These are phyloP conservation scores for Histomonas meleagridis DNA, from an alignment of 208 protist species.

Conservation along the genomic window DNA sequence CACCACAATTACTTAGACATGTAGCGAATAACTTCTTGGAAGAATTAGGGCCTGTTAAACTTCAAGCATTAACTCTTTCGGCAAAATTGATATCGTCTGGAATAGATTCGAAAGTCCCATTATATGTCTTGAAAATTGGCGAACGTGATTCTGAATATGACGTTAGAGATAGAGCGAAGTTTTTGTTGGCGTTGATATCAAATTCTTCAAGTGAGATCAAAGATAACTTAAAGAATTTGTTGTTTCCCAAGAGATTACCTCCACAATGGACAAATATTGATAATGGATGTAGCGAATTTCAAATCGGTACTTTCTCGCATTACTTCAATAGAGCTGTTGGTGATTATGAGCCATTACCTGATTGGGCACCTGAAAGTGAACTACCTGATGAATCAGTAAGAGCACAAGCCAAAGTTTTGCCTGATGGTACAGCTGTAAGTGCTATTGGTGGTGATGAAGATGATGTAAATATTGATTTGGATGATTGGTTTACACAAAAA, in stretches of 20 bases:
- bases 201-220: neutral
- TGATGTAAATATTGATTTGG: no score
- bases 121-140: constrained; percentile 10
- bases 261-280: neutral
- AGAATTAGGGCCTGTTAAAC: neutral
- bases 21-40: neutral
- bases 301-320: neutral
- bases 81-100: neutral
- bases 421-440: neutral
- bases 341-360: neutral
- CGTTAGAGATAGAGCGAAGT: neutral
- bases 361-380: constrained; percentile 18
- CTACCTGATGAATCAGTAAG: neutral
- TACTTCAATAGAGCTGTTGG: neutral
- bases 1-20: neutral
- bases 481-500: no score
- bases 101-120: neutral
- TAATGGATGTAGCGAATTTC: neutral
- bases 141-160: neutral
- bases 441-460: neutral
- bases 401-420: neutral
- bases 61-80: neutral
- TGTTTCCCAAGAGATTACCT: neutral
- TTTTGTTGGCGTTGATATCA: neutral
- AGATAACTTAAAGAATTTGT: neutral